Evolutionary conservation across 2,329 filamentous ascomycete genomes (phyloP).

Genomic region (Exophiala sp.): DNA sequence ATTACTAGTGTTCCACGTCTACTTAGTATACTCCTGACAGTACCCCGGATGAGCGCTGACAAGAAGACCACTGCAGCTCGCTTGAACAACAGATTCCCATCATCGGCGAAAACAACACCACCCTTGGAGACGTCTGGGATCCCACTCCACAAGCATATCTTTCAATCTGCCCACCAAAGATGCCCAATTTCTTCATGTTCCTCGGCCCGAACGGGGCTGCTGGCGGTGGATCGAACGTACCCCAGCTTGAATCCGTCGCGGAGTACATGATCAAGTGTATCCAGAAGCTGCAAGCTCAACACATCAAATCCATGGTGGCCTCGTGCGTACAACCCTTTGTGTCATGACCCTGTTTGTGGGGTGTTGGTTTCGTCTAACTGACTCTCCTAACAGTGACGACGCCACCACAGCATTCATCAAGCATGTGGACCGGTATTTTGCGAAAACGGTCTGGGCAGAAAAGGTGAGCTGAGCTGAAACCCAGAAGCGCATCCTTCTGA

Average conservation of each 20-base stretch:
- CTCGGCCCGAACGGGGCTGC: slow-evolving; percentile 27
- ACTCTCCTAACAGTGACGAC: too few species aligned
- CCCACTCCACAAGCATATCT: slow-evolving; percentile 33
- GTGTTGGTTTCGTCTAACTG: too few species aligned
- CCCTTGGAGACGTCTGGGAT: slow-evolving; percentile 33
- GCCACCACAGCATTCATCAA: slow-evolving; percentile 20
- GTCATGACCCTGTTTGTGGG: too few species aligned
- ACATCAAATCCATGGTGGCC: slow-evolving; percentile 32
- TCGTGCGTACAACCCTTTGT: too few species aligned
- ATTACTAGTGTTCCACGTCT: too few species aligned
- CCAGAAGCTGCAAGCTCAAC: slow-evolving; percentile 37
- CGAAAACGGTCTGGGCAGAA: slow-evolving; percentile 33
- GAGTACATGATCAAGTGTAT: slow-evolving; percentile 35
- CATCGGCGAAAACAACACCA: slow-evolving; percentile 50
- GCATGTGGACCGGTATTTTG: slow-evolving; percentile 36
- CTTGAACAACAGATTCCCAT: slow-evolving; percentile 47
- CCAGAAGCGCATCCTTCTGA: too few species aligned
- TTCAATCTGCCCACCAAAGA: slow-evolving; percentile 20
- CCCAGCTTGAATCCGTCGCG: slow-evolving; percentile 30
- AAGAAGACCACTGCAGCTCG: too few species aligned
- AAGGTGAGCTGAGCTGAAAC: too few species aligned
- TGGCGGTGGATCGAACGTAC: not conserved
- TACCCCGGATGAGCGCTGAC: too few species aligned
- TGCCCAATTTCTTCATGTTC: slow-evolving; percentile 34
- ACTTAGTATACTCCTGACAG: too few species aligned